These are phyloP conservation scores for Claviceps africana DNA, from an alignment of 2,329 filamentous ascomycete species.

Conservation along the genomic window DNA sequence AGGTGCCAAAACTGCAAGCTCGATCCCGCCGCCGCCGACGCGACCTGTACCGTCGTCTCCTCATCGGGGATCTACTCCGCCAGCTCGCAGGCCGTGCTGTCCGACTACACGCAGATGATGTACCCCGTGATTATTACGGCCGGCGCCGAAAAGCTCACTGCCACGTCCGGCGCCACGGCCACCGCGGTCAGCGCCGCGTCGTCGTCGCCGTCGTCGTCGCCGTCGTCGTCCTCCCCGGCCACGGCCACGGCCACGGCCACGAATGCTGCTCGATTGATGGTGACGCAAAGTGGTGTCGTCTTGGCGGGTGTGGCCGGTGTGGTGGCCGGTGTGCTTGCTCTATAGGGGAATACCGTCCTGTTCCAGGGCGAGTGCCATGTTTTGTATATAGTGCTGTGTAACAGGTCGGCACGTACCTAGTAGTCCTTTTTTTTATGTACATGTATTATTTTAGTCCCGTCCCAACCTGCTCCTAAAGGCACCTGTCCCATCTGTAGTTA, in stretches of 20 bases:
- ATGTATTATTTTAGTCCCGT: too few relatives aligned
- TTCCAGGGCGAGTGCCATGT: too few relatives aligned
- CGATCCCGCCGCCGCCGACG: conserved; percentile 11
- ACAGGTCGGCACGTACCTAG: too few relatives aligned
- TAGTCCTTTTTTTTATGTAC: too few relatives aligned
- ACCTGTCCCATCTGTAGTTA: too few relatives aligned
- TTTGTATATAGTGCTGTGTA: too few relatives aligned
- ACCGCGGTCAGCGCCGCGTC: not conserved
- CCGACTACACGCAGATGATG: conserved; percentile 11
- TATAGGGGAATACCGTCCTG: conserved; percentile 12
- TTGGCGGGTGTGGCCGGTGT: conserved; percentile 23
- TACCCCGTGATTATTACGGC: conserved; percentile 23
- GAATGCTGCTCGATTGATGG: conserved; percentile 18
- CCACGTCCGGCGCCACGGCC: conserved; percentile 4
- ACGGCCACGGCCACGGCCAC: conserved; percentile 7
- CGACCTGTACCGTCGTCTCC: conserved; percentile 12
- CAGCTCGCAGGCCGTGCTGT: conserved; percentile 3
- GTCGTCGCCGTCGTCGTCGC: conserved; percentile 5
- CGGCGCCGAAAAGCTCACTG: conserved; percentile 22
- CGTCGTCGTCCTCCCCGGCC: too few relatives aligned
- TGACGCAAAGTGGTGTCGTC: conserved; percentile 19
- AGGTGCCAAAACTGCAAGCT: conserved; percentile 13
- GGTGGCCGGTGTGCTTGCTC: conserved; percentile 19
- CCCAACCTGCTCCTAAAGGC: too few relatives aligned
- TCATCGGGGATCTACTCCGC: not conserved